A percentile compares a stretch with the other conserved stretches of the same genome.
Conservation (phyloP, 2,329 filamentous ascomycete genomes). For the Mycogone perniciosa region DNA sequence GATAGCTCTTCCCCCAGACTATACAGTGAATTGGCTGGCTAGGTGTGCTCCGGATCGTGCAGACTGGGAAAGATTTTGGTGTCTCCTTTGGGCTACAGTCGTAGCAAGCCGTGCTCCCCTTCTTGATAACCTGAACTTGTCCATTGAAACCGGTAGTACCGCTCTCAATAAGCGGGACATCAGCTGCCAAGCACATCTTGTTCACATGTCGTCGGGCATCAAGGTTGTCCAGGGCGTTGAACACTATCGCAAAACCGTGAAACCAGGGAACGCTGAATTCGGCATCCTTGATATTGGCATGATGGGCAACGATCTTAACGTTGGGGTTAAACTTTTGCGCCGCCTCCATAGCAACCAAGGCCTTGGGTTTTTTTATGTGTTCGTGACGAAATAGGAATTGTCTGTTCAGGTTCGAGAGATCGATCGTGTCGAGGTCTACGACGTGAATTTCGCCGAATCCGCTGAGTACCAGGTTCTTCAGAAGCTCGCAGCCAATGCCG, state of each 20-base stretch:
- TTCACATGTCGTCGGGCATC: slow-evolving; percentile 94
- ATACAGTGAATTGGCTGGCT: slow-evolving; percentile 98
- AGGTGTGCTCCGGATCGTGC: slow-evolving; percentile 93
- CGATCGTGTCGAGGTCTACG: slow-evolving; percentile 96
- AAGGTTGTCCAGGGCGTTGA: slow-evolving; percentile 95
- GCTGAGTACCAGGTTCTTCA: slow-evolving; percentile 90
- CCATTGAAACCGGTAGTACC: slow-evolving; percentile 97
- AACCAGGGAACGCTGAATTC: slow-evolving; percentile 90
- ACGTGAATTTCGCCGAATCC: slow-evolving; percentile 92
- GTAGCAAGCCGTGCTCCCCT: slow-evolving; percentile 88
- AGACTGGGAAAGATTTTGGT: slow-evolving; percentile 90
- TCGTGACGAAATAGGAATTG: slow-evolving; percentile 96
- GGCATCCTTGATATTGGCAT: slow-evolving; percentile 89
- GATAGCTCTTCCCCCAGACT: slow-evolving; percentile 95
- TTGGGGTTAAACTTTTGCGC: slow-evolving; percentile 85
- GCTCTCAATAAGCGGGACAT: slow-evolving; percentile 89
- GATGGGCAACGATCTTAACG: slow-evolving; percentile 79
- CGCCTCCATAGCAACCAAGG: slow-evolving; percentile 86
- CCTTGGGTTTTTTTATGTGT: slow-evolving; percentile 97
- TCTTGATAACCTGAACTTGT: slow-evolving; percentile 94
- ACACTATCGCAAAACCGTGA: slow-evolving; percentile 72
- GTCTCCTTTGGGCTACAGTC: slow-evolving; percentile 87
- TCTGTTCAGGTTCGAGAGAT: slow-evolving; percentile 93
- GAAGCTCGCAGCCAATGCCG: slow-evolving; percentile 92
- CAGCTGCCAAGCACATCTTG: slow-evolving; percentile 88